phyloP scores from a whole-genome alignment of 2,329 filamentous ascomycete species.

The Aspergillus sp. region DNA sequence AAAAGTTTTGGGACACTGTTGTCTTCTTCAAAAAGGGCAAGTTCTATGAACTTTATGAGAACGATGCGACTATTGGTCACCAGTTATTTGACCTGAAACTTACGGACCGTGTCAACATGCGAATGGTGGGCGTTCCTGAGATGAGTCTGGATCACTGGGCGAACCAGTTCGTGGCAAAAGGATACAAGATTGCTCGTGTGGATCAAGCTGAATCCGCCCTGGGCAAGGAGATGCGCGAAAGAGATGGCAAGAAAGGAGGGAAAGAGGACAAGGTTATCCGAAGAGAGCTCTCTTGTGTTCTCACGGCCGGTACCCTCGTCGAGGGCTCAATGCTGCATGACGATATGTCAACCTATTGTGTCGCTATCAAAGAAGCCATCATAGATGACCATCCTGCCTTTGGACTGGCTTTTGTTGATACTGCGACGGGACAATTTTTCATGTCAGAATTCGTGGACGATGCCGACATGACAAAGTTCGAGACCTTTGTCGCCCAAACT shows the following conservation, averaged over 20 bases:
- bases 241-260: slow-evolving; percentile 54
- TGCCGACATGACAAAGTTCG: slow-evolving; percentile 89
- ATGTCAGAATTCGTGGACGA: slow-evolving; percentile 92
- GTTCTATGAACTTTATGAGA: slow-evolving; percentile 97
- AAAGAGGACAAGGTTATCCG: slow-evolving; percentile 92
- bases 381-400: slow-evolving; percentile 75
- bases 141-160: slow-evolving; percentile 95
- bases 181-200: slow-evolving; percentile 93
- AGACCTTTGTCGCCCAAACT: slow-evolving; percentile 92
- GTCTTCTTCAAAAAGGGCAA: slow-evolving; percentile 99
- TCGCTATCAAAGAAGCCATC: slow-evolving; percentile 80
- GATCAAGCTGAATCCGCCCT: slow-evolving; percentile 96
- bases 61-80: slow-evolving; percentile 93
- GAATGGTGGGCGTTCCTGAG: slow-evolving; percentile 97
- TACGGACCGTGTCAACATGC: slow-evolving; percentile 98
- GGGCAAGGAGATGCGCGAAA: slow-evolving; percentile 97
- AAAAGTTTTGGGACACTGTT: slow-evolving; percentile 94
- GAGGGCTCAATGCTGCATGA: slow-evolving; percentile 96
- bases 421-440: slow-evolving; percentile 91
- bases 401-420: slow-evolving; percentile 90
- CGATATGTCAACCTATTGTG: slow-evolving; percentile 95
- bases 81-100: slow-evolving; percentile 97
- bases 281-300: slow-evolving; percentile 82
- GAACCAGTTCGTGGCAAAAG: slow-evolving; percentile 96
- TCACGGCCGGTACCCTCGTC: slow-evolving; percentile 89